phyloP scores from a whole-genome alignment of 2,329 filamentous ascomycete genomes.

The Arthroderma sp. region DNA sequence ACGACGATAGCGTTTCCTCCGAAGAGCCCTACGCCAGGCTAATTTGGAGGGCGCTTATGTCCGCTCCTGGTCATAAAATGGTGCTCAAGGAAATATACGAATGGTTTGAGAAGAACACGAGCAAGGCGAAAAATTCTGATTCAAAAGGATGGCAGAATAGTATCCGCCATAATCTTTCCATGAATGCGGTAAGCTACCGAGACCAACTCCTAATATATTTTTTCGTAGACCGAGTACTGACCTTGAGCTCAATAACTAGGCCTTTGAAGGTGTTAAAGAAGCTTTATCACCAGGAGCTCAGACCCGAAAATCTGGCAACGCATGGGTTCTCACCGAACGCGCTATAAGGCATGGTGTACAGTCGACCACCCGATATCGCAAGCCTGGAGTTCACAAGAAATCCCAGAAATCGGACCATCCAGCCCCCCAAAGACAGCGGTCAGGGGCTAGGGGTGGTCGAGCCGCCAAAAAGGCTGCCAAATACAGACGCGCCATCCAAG shows the following conservation, averaged over 20 bases:
- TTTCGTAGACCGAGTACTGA: constrained; percentile 14
- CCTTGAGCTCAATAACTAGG: constrained; percentile 18
- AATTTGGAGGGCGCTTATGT: constrained; percentile 64
- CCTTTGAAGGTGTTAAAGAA: constrained; percentile 26
- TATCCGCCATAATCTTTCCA: constrained; percentile 87
- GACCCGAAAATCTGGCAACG: constrained; percentile 54
- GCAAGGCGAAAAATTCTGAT: constrained; percentile 52
- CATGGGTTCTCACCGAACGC: constrained; percentile 65
- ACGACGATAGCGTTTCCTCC: constrained; percentile 11
- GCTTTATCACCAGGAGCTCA: constrained; percentile 31
- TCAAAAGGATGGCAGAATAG: constrained; percentile 85
- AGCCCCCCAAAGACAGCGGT: constrained; percentile 30
- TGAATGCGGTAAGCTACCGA: constrained; percentile 66
- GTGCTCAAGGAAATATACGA: constrained; percentile 76
- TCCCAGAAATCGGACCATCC: constrained; percentile 27
- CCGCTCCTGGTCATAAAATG: constrained; percentile 55
- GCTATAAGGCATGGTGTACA: constrained; percentile 61
- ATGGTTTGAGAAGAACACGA: constrained; percentile 75
- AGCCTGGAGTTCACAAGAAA: constrained; percentile 33
- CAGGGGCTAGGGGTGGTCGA: constrained; percentile 33
- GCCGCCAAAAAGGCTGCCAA: constrained; percentile 28
- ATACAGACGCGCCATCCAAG: constrained; percentile 18
- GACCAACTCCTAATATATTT: constrained; percentile 1
- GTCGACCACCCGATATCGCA: constrained; percentile 72
- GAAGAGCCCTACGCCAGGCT: constrained; percentile 69